Conservation (phyloP, 2,329 filamentous ascomycete genomes). For the Xenosphaeropsis pyriputrescens region DNA sequence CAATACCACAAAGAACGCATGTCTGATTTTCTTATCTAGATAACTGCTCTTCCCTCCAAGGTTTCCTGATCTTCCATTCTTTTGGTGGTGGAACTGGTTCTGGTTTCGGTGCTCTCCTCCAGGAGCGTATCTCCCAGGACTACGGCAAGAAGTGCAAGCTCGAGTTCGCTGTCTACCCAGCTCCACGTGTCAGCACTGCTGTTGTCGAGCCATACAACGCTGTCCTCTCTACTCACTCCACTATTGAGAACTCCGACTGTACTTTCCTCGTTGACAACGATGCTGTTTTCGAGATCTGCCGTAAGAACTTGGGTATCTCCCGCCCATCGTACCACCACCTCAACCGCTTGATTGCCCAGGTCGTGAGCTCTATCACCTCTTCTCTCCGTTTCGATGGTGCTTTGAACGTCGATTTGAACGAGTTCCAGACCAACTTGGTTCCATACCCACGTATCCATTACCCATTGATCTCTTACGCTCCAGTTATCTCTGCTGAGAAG, state of each 20-base stretch:
- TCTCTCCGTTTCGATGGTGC: constrained; percentile 51
- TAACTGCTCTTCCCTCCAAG: constrained; percentile 51
- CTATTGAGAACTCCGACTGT: constrained; percentile 53
- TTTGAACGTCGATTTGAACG: constrained; percentile 52
- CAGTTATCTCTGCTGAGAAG: constrained; percentile 43
- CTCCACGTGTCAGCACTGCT: constrained; percentile 48
- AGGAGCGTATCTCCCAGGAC: constrained; percentile 48
- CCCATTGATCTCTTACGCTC: constrained; percentile 49
- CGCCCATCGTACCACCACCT: constrained; percentile 50
- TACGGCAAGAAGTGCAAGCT: constrained; percentile 57
- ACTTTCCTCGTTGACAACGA: constrained; percentile 57
- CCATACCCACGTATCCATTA: constrained; percentile 56
- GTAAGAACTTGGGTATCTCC: constrained; percentile 47
- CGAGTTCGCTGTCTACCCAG: constrained; percentile 51
- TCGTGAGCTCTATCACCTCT: constrained; percentile 52
- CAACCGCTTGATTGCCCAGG: constrained; percentile 52
- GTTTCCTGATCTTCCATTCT: constrained; percentile 55
- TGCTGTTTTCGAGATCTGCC: constrained; percentile 54
- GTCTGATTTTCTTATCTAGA: constrained; percentile 23
- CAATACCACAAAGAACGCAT: background rate
- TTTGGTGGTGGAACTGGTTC: constrained; percentile 55
- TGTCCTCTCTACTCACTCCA: constrained; percentile 38
- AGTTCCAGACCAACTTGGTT: constrained; percentile 57
- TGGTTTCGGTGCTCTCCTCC: constrained; percentile 48
- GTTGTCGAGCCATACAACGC: constrained; percentile 57